Conservation (phyloP, 1,284 basidiomycete genomes). For the Boletus mariae region DNA sequence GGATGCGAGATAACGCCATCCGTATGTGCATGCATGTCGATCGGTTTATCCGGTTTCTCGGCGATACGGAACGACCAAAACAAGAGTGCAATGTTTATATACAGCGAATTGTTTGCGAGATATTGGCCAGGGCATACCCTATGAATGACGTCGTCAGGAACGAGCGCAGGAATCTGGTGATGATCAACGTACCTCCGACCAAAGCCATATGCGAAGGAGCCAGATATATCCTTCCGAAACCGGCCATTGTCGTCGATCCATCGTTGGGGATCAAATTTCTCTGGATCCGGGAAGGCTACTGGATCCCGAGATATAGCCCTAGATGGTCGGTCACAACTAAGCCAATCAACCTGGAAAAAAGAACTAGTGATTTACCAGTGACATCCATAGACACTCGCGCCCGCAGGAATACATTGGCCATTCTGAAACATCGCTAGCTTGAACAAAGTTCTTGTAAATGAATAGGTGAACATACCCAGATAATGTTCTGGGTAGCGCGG, state of each 20-base stretch:
- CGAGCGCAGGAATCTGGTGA: not conserved
- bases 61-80: constrained; percentile 24
- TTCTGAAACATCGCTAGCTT: constrained; percentile 31
- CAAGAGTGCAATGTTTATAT: constrained; percentile 18
- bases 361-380: constrained; percentile 8
- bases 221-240: constrained; percentile 44
- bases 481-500: constrained; percentile 54
- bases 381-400: constrained; percentile 56
- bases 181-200: constrained; percentile 45
- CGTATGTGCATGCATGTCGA: constrained; percentile 6
- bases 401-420: constrained; percentile 54
- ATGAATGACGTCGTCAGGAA: not conserved
- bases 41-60: constrained; percentile 12
- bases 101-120: constrained; percentile 20
- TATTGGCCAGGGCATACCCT: constrained; percentile 24
- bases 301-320: constrained; percentile 56
- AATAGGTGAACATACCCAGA: constrained; percentile 43
- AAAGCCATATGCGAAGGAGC: constrained; percentile 54
- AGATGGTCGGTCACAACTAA: not conserved
- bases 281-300: constrained; percentile 53
- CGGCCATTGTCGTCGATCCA: constrained; percentile 51
- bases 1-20: constrained; percentile 11
- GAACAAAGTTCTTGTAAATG: not conserved
- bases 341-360: not conserved
- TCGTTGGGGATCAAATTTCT: constrained; percentile 52